These are phyloP conservation scores for Larix kaempferi DNA, from an alignment of 75 land plant genomes.

Conservation along the genomic window DNA sequence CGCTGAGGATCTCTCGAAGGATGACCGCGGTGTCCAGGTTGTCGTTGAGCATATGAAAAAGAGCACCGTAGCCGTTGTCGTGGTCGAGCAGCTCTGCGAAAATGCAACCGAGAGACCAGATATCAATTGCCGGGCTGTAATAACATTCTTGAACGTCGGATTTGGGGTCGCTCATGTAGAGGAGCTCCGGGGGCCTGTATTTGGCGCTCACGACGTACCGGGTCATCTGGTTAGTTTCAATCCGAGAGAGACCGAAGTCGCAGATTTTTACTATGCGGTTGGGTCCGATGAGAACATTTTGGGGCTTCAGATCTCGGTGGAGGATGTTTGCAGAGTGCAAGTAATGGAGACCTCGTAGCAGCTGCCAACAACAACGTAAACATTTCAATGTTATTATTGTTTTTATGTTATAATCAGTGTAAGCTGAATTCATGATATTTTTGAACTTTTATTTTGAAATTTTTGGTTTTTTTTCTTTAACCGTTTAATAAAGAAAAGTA, in stretches of 20 bases:
- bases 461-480: no score
- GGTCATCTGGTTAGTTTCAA: conserved; percentile 27
- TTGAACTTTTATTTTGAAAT: no score
- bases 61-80: background rate
- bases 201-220: conserved; percentile 25
- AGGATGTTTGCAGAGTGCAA: conserved; percentile 41
- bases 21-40: no score
- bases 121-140: conserved; percentile 41
- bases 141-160: background rate
- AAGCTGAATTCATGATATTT: no score
- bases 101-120: conserved; percentile 46
- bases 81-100: conserved; percentile 40
- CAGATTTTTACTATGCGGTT: conserved; percentile 30
- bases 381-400: no score
- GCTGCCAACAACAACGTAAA: conserved; percentile 4
- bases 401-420: no score
- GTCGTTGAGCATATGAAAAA: no score
- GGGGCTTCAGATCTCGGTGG: conserved; percentile 41
- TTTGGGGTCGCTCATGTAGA: conserved; percentile 1
- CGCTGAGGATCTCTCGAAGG: no score
- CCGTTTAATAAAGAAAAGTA: no score
- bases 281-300: conserved; percentile 31
- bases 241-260: conserved; percentile 35
- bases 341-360: conserved; percentile 36
- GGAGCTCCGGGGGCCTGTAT: conserved; percentile 45